Conservation (phyloP, 83 land plant species). For the Picea abies region DNA sequence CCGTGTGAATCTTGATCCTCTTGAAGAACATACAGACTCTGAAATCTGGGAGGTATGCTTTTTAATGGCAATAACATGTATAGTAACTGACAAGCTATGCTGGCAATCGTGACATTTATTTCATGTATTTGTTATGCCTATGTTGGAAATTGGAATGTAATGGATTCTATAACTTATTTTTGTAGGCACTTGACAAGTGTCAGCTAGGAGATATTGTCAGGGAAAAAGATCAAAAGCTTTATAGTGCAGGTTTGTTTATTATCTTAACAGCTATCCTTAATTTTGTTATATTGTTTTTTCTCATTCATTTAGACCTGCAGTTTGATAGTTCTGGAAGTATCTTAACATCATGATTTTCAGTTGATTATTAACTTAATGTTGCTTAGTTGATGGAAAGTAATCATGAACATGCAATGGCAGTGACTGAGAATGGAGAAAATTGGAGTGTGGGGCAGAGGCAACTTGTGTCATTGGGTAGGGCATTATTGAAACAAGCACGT, state of each 20-base stretch:
- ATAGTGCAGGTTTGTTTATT: constrained; percentile 54
- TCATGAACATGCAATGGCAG: constrained; percentile 23
- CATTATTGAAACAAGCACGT: constrained; percentile 46
- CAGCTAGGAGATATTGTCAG: constrained; percentile 77
- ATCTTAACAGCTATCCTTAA: neutral
- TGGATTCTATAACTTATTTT: constrained; percentile 2
- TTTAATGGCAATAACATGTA: constrained; percentile 15
- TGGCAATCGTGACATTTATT: neutral
- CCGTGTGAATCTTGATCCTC: constrained; percentile 90
- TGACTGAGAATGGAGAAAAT: constrained; percentile 67
- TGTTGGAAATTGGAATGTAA: neutral
- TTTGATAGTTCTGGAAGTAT: neutral
- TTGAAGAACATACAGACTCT: constrained; percentile 77
- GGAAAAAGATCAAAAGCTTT: constrained; percentile 60
- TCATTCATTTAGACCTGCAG: neutral
- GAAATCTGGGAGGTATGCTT: constrained; percentile 75
- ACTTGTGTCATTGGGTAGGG: constrained; percentile 64
- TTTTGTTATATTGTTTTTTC: neutral
- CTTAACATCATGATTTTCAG: neutral
- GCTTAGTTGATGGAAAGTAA: neutral
- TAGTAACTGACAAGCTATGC: neutral
- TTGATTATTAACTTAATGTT: neutral
- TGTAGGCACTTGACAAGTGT: constrained; percentile 88
- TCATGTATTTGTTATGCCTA: neutral
- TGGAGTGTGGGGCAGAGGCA: constrained; percentile 84